phyloP scores from a whole-genome alignment of 2,329 filamentous ascomycete species.

The Fusarium zealandicum region DNA sequence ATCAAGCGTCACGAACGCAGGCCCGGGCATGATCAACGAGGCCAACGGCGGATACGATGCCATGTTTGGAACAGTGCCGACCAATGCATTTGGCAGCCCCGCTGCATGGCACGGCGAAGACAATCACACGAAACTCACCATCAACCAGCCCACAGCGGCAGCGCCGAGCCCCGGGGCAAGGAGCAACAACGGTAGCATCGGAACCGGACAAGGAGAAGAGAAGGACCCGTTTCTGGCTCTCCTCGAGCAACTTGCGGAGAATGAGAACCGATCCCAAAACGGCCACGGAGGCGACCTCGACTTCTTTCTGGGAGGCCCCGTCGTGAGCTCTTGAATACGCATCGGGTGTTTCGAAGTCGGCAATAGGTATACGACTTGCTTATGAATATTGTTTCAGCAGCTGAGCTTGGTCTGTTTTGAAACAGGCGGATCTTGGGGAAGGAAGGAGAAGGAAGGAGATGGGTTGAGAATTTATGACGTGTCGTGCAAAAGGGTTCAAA shows the following conservation, averaged over 20 bases:
- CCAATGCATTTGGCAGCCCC: conserved; percentile 61
- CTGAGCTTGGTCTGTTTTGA: neutral
- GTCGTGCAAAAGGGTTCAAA: conserved; percentile 8
- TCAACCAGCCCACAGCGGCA: conserved; percentile 31
- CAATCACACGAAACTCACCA: conserved; percentile 31
- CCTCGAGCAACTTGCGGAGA: conserved; percentile 83
- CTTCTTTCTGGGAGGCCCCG: conserved; percentile 67
- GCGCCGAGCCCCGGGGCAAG: conserved; percentile 53
- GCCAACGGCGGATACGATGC: conserved; percentile 58
- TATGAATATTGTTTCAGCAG: conserved; percentile 7
- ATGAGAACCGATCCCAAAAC: conserved; percentile 67
- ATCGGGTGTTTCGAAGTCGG: neutral
- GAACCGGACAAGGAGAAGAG: conserved; percentile 63
- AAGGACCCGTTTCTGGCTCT: conserved; percentile 83
- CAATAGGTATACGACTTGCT: neutral
- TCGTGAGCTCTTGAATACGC: conserved; percentile 19
- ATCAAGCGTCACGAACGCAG: conserved; percentile 41
- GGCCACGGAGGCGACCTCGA: conserved; percentile 78
- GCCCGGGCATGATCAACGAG: conserved; percentile 42
- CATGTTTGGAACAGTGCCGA: conserved; percentile 65
- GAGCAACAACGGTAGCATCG: conserved; percentile 60
- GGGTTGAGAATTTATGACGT: conserved; percentile 1
- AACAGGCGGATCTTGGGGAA: conserved; percentile 6
- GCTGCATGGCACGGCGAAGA: conserved; percentile 59
- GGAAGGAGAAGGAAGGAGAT: neutral